Percentiles rank a stretch among this genome's conserved stretches.
Evolutionary conservation across 371 early-diverging fungal species (phyloP).

Genomic region (Syncephalis plumigaleata): DNA sequence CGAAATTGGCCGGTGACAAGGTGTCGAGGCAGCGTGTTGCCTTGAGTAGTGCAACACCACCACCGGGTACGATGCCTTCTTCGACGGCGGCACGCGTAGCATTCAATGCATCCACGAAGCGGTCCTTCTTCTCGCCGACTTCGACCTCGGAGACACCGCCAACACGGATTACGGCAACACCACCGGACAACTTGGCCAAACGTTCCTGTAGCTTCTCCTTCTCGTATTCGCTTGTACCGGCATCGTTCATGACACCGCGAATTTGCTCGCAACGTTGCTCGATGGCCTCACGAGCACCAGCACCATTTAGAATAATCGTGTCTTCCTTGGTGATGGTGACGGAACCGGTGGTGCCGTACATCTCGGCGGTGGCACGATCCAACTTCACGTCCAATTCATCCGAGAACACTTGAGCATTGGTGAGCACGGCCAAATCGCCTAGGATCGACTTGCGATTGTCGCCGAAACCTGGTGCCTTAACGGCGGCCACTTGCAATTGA

Average conservation of each 20-base stretch:
- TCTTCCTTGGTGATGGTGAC: slow-evolving; percentile 95
- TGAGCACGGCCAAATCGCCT: slow-evolving; percentile 89
- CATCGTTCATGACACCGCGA: slow-evolving; percentile 67
- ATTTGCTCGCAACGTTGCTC: slow-evolving; percentile 90
- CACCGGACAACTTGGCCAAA: slow-evolving; percentile 91
- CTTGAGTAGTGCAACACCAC: slow-evolving; percentile 92
- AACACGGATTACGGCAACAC: slow-evolving; percentile 96
- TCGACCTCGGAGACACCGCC: slow-evolving; percentile 95
- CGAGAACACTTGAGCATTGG: slow-evolving; percentile 85
- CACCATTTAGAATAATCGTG: slow-evolving; percentile 84
- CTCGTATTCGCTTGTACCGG: slow-evolving; percentile 84
- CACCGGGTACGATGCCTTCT: slow-evolving; percentile 96
- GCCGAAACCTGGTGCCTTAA: slow-evolving; percentile 98
- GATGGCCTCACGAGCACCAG: slow-evolving; percentile 73
- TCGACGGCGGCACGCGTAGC: slow-evolving; percentile 98
- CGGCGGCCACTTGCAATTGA: slow-evolving; percentile 86
- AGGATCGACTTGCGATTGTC: slow-evolving; percentile 97
- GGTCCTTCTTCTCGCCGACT: slow-evolving; percentile 98
- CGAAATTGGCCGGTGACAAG: slow-evolving; percentile 85
- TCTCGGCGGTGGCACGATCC: slow-evolving; percentile 80
- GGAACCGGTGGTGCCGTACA: slow-evolving; percentile 75
- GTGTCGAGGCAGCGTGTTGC: slow-evolving; percentile 57
- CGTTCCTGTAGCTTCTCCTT: slow-evolving; percentile 97
- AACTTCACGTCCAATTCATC: slow-evolving; percentile 92
- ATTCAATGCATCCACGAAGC: slow-evolving; percentile 93